These are phyloP conservation scores for Mycena maculata DNA, from an alignment of 768 basidiomycete species.

Conservation along the genomic window DNA sequence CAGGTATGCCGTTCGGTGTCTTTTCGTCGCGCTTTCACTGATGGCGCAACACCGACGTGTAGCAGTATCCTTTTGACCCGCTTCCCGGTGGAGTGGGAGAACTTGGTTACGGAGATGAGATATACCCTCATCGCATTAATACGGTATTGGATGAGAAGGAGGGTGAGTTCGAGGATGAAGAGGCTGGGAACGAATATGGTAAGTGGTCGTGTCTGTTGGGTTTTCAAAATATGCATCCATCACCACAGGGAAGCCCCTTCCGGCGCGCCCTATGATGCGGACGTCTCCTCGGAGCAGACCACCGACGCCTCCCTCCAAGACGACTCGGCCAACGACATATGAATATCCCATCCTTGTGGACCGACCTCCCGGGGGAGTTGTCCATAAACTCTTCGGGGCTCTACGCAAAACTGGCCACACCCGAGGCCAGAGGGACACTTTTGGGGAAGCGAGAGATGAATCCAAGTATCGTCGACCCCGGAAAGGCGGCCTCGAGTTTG, in stretches of 20 bases:
- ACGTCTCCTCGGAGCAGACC: background rate
- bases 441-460: no score
- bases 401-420: background rate
- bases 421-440: background rate
- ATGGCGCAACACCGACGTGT: background rate
- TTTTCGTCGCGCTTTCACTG: background rate
- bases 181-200: background rate
- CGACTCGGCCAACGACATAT: background rate
- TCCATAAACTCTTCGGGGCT: background rate
- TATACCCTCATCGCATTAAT: background rate
- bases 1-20: conserved; percentile 2
- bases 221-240: background rate
- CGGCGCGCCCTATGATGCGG: background rate
- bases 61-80: conserved; percentile 5
- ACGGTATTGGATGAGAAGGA: conserved; percentile 9
- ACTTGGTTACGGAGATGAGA: background rate
- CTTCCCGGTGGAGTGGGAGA: conserved; percentile 5
- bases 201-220: background rate
- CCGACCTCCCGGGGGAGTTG: background rate
- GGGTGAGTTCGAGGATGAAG: conserved; percentile 4
- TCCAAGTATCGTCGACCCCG: background rate
- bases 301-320: conserved; percentile 16
- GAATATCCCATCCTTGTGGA: background rate
- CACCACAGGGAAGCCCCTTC: conserved; percentile 13
- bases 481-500: background rate